A percentile compares a stretch with the other conserved stretches of the same genome.
phyloP scores from a whole-genome alignment of 2,329 filamentous ascomycete genomes.

The Colletotrichum navitas region DNA sequence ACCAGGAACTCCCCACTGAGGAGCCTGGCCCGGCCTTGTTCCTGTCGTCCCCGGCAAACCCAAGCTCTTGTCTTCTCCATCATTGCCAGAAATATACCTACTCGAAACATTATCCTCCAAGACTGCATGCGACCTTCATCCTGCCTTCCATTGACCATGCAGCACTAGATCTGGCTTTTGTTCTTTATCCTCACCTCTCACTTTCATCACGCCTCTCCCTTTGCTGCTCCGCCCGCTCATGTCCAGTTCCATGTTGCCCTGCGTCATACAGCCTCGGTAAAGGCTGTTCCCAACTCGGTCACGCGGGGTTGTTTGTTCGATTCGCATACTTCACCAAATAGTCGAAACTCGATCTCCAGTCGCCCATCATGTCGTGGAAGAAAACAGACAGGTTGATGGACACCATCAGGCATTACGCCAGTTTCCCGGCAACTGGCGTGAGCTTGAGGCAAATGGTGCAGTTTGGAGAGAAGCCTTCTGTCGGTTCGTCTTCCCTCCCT shows the following conservation, averaged over 20 bases:
- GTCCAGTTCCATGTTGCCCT: slow-evolving; percentile 43
- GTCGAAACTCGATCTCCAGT: slow-evolving; percentile 42
- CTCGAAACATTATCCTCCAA: slow-evolving; percentile 33
- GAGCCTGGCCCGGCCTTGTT: slow-evolving; percentile 38
- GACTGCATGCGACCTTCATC: slow-evolving; percentile 31
- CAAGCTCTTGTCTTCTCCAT: slow-evolving; percentile 34
- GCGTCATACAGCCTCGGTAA: slow-evolving; percentile 45
- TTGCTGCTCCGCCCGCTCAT: slow-evolving; percentile 17
- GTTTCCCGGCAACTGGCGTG: slow-evolving; percentile 95
- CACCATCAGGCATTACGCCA: slow-evolving; percentile 96
- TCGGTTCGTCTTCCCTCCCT: slow-evolving; percentile 68
- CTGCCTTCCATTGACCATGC: slow-evolving; percentile 31
- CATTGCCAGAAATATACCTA: slow-evolving; percentile 40
- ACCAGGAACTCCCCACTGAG: slow-evolving; percentile 31
- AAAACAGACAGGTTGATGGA: slow-evolving; percentile 92
- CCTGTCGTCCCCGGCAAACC: slow-evolving; percentile 36
- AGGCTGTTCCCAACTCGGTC: slow-evolving; percentile 35
- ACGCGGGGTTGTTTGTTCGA: slow-evolving; percentile 43
- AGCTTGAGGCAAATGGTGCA: slow-evolving; percentile 99
- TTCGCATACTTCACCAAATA: slow-evolving; percentile 27
- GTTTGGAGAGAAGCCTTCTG: slow-evolving; percentile 94
- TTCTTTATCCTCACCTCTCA: slow-evolving; percentile 8
- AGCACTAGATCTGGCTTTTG: slow-evolving; percentile 21
- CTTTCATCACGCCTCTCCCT: slow-evolving; percentile 11
- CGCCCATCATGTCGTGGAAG: slow-evolving; percentile 88